Conservation (phyloP, 139 green algal genomes). For the Chlamydomonas asymmetrica region DNA sequence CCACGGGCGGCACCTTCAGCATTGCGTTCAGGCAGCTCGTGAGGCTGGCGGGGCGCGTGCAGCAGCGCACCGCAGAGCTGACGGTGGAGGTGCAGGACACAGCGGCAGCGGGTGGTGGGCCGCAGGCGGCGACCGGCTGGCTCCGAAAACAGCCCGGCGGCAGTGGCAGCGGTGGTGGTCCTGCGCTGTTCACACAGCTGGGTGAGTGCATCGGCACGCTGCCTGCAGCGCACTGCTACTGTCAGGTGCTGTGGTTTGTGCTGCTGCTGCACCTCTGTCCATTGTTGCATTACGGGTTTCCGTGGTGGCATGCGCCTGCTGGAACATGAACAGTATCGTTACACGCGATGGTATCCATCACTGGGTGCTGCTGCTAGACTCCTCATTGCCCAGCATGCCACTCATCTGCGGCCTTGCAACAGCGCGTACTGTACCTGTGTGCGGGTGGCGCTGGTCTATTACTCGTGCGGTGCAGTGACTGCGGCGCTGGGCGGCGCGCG, state of each 20-base stretch:
- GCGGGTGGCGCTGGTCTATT: neutral
- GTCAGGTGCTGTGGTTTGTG: neutral
- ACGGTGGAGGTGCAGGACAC: neutral
- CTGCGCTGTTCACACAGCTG: neutral
- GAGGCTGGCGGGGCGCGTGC: neutral
- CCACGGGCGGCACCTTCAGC: slow-evolving; percentile 1
- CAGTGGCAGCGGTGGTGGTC: neutral
- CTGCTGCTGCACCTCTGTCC: neutral
- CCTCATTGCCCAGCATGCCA: neutral
- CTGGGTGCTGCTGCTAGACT: too few relatives aligned
- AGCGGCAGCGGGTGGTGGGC: too few relatives aligned
- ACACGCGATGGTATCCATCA: too few relatives aligned
- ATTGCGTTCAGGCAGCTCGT: neutral
- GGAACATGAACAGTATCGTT: too few relatives aligned
- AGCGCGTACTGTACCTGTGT: too few relatives aligned
- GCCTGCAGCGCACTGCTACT: too few relatives aligned
- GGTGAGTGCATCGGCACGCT: too few relatives aligned
- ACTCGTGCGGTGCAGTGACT: neutral
- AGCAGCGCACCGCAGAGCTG: neutral
- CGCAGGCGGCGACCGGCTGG: neutral
- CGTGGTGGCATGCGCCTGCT: too few relatives aligned
- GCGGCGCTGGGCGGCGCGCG: slow-evolving; percentile 3
- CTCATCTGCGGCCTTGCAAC: neutral
- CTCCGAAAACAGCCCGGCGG: too few relatives aligned
- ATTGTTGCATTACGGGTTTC: neutral